Percentiles rank a stretch among this genome's conserved stretches.
phyloP scores from a whole-genome alignment of 345 rosid species.

The Citrus maxima region DNA sequence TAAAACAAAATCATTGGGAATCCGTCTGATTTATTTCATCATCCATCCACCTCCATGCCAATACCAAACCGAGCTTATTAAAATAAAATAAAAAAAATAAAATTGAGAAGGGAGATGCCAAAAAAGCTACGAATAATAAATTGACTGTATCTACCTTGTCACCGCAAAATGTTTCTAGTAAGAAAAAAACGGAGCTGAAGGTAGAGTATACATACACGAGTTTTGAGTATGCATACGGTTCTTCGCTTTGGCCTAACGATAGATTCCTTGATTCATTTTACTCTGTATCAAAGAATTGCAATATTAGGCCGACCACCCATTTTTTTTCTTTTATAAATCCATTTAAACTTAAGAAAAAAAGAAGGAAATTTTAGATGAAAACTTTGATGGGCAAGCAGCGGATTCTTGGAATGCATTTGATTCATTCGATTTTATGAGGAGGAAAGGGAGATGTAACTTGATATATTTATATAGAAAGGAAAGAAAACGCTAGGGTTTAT shows the following conservation, averaged over 20 bases:
- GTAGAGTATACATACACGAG: constrained; percentile 24
- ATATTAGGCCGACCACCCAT: constrained; percentile 27
- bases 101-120: too few relatives aligned
- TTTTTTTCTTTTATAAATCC: neutral
- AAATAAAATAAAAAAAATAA: too few relatives aligned
- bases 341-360: neutral
- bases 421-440: too few relatives aligned
- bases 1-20: constrained; percentile 47
- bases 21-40: constrained; percentile 61
- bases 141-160: constrained; percentile 45
- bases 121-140: neutral
- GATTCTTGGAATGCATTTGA: accelerated
- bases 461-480: too few relatives aligned
- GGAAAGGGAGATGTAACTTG: accelerated
- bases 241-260: constrained; percentile 46
- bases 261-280: constrained; percentile 39
- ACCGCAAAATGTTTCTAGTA: constrained; percentile 28
- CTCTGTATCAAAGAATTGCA: constrained; percentile 38
- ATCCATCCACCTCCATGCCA: constrained; percentile 13
- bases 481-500: too few relatives aligned
- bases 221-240: neutral
- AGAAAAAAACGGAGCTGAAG: constrained; percentile 43
- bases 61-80: neutral
- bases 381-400: too few relatives aligned
- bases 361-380: neutral